Percentiles rank a stretch among this genome's conserved stretches.
Evolutionary conservation across 768 basidiomycete genomes (phyloP).

Genomic region (Phaeotremella fagi): DNA sequence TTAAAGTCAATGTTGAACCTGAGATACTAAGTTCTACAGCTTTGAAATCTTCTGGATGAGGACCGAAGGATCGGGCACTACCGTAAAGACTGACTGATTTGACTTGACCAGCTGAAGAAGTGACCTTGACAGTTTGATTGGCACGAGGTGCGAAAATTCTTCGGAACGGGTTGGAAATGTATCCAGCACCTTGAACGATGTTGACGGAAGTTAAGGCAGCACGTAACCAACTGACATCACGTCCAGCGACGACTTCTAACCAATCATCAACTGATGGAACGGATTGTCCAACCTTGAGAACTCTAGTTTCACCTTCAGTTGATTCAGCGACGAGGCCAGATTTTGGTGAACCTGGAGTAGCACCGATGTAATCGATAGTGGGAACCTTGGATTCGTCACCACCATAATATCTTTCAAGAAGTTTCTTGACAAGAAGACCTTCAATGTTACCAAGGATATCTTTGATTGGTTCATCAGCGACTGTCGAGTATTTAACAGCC

Average conservation of each 20-base stretch:
- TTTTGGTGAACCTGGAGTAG: conserved; percentile 51
- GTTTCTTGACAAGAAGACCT: conserved; percentile 65
- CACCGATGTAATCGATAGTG: conserved; percentile 74
- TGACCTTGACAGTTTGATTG: conserved; percentile 71
- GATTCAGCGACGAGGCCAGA: conserved; percentile 51
- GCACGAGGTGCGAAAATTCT: conserved; percentile 76
- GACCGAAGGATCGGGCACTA: conserved; percentile 70
- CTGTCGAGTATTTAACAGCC: conserved; percentile 76
- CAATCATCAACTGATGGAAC: conserved; percentile 66
- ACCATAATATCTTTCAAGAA: conserved; percentile 70
- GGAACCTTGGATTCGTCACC: conserved; percentile 74
- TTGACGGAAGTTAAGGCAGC: conserved; percentile 76
- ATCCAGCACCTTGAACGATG: conserved; percentile 78
- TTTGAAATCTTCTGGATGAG: conserved; percentile 71
- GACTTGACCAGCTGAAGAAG: conserved; percentile 52
- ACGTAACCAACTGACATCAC: conserved; percentile 76
- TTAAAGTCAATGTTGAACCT: conserved; percentile 61
- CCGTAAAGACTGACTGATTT: conserved; percentile 66
- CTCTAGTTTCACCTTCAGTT: conserved; percentile 53
- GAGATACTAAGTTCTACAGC: conserved; percentile 69
- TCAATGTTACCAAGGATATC: conserved; percentile 87
- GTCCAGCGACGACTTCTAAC: conserved; percentile 78
- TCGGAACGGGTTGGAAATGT: conserved; percentile 82
- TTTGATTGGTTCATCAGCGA: conserved; percentile 90
- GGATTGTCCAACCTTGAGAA: conserved; percentile 50